Evolutionary conservation across 257 asterid species (phyloP).

Genomic region (Verbascum thapsus): DNA sequence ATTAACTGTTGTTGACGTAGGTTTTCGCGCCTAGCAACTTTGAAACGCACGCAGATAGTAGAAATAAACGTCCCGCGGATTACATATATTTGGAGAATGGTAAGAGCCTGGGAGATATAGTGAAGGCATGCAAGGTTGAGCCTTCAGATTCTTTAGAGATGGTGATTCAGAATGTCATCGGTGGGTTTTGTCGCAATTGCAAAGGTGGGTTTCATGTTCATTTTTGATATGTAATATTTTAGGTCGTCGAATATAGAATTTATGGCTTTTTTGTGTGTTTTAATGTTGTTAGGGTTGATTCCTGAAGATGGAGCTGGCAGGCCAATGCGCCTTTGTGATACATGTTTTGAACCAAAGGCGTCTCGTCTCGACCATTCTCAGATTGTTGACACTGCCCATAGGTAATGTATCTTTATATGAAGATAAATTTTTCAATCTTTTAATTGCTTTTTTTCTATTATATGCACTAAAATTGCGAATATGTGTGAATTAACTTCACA

Average conservation of each 20-base stretch:
- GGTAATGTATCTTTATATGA: slow-evolving; percentile 44
- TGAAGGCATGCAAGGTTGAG: too few relatives aligned
- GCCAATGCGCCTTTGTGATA: slow-evolving; percentile 55
- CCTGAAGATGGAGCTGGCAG: slow-evolving; percentile 49
- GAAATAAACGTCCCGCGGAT: too few relatives aligned
- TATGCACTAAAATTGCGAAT: too few relatives aligned
- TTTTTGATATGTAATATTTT: slow-evolving; percentile 18
- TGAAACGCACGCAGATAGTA: slow-evolving; percentile 81
- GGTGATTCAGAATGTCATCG: too few relatives aligned
- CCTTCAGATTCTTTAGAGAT: too few relatives aligned
- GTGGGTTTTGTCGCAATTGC: too few relatives aligned
- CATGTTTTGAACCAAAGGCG: too few relatives aligned
- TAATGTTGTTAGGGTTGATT: slow-evolving; percentile 44
- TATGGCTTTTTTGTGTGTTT: background rate
- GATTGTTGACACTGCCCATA: slow-evolving; percentile 37
- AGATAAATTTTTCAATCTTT: slow-evolving; percentile 14
- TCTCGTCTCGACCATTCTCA: slow-evolving; percentile 38
- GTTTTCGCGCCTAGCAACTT: slow-evolving; percentile 72
- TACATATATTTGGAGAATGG: too few relatives aligned
- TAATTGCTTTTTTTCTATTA: slow-evolving; percentile 37
- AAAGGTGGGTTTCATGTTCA: too few relatives aligned
- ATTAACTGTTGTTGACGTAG: slow-evolving; percentile 43
- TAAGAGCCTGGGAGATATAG: too few relatives aligned
- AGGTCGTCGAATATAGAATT: slow-evolving; percentile 11
- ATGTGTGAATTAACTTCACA: too few relatives aligned